Evolutionary conservation across 306 rosid genomes (phyloP).

Genomic region (Sicyos edulis): DNA sequence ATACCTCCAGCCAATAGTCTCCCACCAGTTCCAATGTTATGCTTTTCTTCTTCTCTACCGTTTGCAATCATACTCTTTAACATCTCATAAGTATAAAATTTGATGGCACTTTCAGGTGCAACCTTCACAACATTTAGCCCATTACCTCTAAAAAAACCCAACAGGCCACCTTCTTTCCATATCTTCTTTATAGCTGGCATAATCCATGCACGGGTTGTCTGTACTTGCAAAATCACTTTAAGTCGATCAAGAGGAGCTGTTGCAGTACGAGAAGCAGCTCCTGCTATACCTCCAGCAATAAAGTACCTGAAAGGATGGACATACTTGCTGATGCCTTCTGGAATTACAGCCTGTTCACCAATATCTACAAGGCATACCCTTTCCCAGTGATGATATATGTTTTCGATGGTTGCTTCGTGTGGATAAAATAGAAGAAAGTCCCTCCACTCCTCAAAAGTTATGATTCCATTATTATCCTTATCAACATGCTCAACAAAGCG

Average conservation of each 20-base stretch:
- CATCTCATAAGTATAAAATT: slow-evolving; percentile 74
- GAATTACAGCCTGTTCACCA: slow-evolving; percentile 86
- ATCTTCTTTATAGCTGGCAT: slow-evolving; percentile 66
- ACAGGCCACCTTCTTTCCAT: slow-evolving; percentile 62
- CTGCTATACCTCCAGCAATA: slow-evolving; percentile 94
- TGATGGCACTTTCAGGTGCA: slow-evolving; percentile 94
- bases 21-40: slow-evolving; percentile 55
- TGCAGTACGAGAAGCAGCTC: slow-evolving; percentile 87
- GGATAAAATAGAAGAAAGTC: slow-evolving; percentile 93
- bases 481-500: slow-evolving; percentile 94
- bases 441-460: slow-evolving; percentile 96
- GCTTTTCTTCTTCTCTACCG: slow-evolving; percentile 40
- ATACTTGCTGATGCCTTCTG: slow-evolving; percentile 79
- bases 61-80: slow-evolving; percentile 48
- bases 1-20: slow-evolving; percentile 75
- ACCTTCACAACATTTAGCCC: slow-evolving; percentile 90
- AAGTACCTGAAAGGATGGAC: slow-evolving; percentile 74
- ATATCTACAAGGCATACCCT: slow-evolving; percentile 88
- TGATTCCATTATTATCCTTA: slow-evolving; percentile 87
- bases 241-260: slow-evolving; percentile 95
- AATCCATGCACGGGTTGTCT: slow-evolving; percentile 48
- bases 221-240: slow-evolving; percentile 85
- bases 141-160: slow-evolving; percentile 89
- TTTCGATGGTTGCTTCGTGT: slow-evolving; percentile 91
- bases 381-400: slow-evolving; percentile 92